Evolutionary conservation across 1,284 basidiomycete genomes (phyloP), one percentile per base, ranked within the genome.

Genomic region (Ustilago esculenta): DNA sequence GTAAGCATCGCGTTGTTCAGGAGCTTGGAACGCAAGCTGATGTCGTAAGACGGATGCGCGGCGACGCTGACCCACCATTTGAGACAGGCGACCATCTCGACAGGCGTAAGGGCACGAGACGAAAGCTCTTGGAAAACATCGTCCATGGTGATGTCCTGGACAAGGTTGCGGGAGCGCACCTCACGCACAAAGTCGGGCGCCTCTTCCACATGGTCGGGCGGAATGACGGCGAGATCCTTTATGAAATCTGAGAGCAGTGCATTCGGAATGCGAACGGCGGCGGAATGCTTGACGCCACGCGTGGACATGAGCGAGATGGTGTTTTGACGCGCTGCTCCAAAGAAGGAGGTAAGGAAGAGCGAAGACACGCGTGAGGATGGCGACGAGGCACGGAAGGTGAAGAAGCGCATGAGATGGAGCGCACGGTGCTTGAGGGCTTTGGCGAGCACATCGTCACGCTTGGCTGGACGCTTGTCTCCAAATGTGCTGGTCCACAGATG

Each of bases 111-210:
- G 1, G 94, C 90, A 12, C 91, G 85, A 2, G 85, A 82, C 14
- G 87, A 86, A 6, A 99, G 85, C 80, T 96, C 92, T 46, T 85
- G 84, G 45, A 98, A 85, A 17, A 98, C 91, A 79, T 98, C 96
- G 17, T 88, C 85, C 75, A 96, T 91, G 0, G 88, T 87, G 63
- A 95, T 90, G n/a, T 90, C 86, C 50, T 87, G 87, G n/a, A 98
- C 86, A 80, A 94, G 84, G 1, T 87, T 87, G 33, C 89, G 86
- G 33, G 85, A 85, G 44, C 89, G 87, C 10, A 98, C 83, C 7
- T 87, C 83, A 25, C 85, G 85, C 17, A 96, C 84, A 83, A 93
- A 90, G 2, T 83, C 78, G 7, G 85, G 82, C 0, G 90, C 90
- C n/a, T 86, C 86, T 1, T 84, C 83, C n/a, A 89, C 79, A 10